Evolutionary conservation across 2,329 filamentous ascomycete species (phyloP), one percentile per base, ranked within the genome.

Genomic region (Fusarium pseudocircinatum): DNA sequence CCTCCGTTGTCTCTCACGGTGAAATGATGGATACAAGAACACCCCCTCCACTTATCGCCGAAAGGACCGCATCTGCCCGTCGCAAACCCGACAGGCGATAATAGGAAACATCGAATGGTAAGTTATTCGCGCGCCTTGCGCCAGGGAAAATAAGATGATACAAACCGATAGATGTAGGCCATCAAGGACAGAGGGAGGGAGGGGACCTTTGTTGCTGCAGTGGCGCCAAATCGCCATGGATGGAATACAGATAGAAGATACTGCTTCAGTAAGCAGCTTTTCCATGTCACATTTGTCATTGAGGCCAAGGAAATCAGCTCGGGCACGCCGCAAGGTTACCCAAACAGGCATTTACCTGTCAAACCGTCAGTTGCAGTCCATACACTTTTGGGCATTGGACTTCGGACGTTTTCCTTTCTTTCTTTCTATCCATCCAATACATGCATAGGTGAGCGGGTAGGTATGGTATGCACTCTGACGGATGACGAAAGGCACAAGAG

Each of bases 21-120:
- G 54, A 46, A 54, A 43, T 59, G 32, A 60, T 37, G 34, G 53
- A 47, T 32, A 56, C 53, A 72, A 40, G 43, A 26, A 36, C 63
- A 59, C 70, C 72, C 36, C 54, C 72, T 73, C 72, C 69, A 70
- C 68, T 69, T 57, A 42, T 61, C 53, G 24, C 69, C 65, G 60
- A 68, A 63, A 67, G 50, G 62, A 63, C 73, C 69, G 69, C 60
- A 60, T 73, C 73, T 75, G 73, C 62, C 72, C 72, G 73, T 49
- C 30, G 46, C 59, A 60, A 70, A 61, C 67, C 67, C 67, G 67
- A 52, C 28, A 34, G 34, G 42, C 43, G 56, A 61, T 49, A 22
- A 61, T 49, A 22, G 60, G 46, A 39, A 47, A 42, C 32, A 26
- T 49, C 32, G 34, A 63, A 42, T 40, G 61, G 61, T 53, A 36